Evolutionary conservation across 208 protist genomes (phyloP), one percentile per base, ranked within the genome.

Genomic region (Wallacemonas rigidus): DNA sequence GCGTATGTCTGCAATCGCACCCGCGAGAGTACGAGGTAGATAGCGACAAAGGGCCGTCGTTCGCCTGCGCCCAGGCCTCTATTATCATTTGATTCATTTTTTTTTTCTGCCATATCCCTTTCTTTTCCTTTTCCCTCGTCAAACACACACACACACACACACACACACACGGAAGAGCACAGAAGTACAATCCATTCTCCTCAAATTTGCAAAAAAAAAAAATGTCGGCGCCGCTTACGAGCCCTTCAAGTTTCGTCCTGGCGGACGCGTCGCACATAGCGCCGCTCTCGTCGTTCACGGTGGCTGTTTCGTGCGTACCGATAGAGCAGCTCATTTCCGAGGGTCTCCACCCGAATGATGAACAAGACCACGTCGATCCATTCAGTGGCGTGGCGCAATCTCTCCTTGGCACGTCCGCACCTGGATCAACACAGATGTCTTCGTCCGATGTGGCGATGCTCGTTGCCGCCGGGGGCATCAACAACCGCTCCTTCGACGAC

Each of bases 401-500:
- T 11, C 60, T 65, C 5, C 50, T 65, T 41, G 60, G 41, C 60
- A 3, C 60, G 11, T 17, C 11, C 4, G 60, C 40, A 41, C 40
- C 60, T 3, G 60, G 60, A 11, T 41, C 51, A 12, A 38, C 60
- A 48, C 43, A 12, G 4, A 65, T 65, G 60, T 8, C 60, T 26
- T 41, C 41, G 15, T 65, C 60, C 40, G 60, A 65, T 41, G 7
- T 4, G 60, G 5, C 5, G 41, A 38, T 36, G 43, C 14, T 15
- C 38, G 5, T 6, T 6, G 38, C 60, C 1, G 3, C 39, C 7
- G 4, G 7, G 40, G 41, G 14, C 41, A 43, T 50, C 1, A 38
- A 72, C 8, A 79, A 71, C 71, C 54, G 67, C 14, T 84, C 79
- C n/a, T 84, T 84, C 47, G 79, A 79, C 12, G 75, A 80, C 51